Evolutionary conservation across 352 stramenopile genomes (phyloP).

Genomic region (Elongisporangium prolatum): DNA sequence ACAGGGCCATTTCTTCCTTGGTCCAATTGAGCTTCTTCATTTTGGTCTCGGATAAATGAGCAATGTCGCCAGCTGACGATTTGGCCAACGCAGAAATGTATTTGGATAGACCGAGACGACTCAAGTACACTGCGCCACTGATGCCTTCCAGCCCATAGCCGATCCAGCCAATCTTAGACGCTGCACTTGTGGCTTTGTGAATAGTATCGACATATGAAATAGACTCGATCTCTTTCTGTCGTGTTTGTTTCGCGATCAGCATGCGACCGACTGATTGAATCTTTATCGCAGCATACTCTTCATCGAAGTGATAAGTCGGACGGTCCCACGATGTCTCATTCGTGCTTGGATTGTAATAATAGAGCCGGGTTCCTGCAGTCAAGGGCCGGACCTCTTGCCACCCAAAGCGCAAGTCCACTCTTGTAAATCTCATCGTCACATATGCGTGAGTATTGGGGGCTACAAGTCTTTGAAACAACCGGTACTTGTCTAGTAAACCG

Average conservation of each 20-base stretch:
- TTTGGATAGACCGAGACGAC: conserved; percentile 55
- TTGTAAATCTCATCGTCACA: conserved; percentile 41
- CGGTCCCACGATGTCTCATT: conserved; percentile 45
- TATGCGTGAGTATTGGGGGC: conserved; percentile 8
- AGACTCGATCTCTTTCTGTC: conserved; percentile 15
- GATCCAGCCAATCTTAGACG: conserved; percentile 36
- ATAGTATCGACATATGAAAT: conserved; percentile 46
- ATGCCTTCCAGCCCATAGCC: conserved; percentile 77
- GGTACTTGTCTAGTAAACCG: conserved; percentile 33
- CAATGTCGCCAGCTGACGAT: conserved; percentile 24
- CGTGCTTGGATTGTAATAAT: conserved; percentile 46
- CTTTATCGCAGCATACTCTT: conserved; percentile 56
- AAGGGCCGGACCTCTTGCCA: conserved; percentile 37
- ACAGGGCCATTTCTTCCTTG: conserved; percentile 47
- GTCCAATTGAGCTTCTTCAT: conserved; percentile 47
- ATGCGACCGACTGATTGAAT: conserved; percentile 60
- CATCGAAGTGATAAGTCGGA: conserved; percentile 60
- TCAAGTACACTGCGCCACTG: conserved; percentile 42
- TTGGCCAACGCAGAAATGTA: conserved; percentile 29
- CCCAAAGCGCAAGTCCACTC: conserved; percentile 54
- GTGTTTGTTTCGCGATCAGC: conserved; percentile 30
- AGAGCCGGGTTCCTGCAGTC: conserved; percentile 12
- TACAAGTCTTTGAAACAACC: conserved; percentile 21
- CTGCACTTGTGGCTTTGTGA: conserved; percentile 12
- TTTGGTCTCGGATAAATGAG: conserved; percentile 23